Conservation (phyloP, 352 stramenopile species). For the Pythium sukuiense region DNA sequence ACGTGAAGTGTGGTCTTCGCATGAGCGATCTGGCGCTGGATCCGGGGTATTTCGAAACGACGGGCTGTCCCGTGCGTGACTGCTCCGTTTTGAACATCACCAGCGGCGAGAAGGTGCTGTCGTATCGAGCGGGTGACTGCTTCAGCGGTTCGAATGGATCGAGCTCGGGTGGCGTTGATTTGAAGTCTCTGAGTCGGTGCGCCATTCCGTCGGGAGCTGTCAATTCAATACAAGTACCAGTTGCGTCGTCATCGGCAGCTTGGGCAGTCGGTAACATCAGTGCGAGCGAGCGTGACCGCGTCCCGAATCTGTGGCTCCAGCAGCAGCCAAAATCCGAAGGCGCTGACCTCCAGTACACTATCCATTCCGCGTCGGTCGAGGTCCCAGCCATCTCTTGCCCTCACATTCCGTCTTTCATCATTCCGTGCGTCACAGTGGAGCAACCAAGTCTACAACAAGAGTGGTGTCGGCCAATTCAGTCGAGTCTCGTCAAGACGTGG, state of each 20-base stretch:
- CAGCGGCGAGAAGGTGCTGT: conserved; percentile 14
- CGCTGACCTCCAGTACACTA: conserved; percentile 19
- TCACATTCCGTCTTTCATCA: conserved; percentile 19
- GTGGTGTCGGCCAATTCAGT: conserved; percentile 32
- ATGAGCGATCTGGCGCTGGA: conserved; percentile 20
- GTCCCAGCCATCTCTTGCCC: conserved; percentile 15
- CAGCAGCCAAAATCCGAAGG: conserved; percentile 2
- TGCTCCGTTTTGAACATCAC: conserved; percentile 24
- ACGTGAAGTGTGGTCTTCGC: conserved; percentile 29
- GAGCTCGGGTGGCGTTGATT: neutral
- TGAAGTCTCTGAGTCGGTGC: conserved; percentile 21
- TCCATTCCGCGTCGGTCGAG: conserved; percentile 23
- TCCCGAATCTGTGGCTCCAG: conserved; percentile 20
- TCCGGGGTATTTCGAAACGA: conserved; percentile 14
- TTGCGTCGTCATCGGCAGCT: conserved; percentile 6
- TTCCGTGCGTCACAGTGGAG: conserved; percentile 30
- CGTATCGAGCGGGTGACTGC: conserved; percentile 13
- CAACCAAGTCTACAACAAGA: conserved; percentile 19
- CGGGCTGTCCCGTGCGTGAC: conserved; percentile 21
- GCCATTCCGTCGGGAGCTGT: conserved; percentile 7
- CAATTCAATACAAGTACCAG: neutral
- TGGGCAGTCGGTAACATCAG: conserved; percentile 30
- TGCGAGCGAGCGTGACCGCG: neutral
- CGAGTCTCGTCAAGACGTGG: conserved; percentile 30
- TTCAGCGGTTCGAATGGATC: neutral